These are phyloP conservation scores for Adansonia grandidieri DNA, from an alignment of 441 rosid species.

Conservation along the genomic window DNA sequence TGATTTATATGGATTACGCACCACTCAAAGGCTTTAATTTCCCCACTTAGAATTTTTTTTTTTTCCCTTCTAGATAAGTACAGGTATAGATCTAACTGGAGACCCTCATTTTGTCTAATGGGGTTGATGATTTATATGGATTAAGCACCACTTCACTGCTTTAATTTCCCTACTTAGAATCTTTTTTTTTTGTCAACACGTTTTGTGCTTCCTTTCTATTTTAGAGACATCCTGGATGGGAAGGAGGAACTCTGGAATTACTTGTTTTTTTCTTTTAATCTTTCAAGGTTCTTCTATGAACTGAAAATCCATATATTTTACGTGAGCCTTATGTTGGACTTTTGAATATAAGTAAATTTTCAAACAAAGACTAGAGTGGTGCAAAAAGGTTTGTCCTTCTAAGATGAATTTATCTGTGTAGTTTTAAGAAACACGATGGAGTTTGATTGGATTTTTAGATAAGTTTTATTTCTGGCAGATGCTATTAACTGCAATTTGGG, in stretches of 20 bases:
- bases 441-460: neutral
- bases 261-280: neutral
- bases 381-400: neutral
- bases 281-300: neutral
- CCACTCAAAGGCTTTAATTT: neutral
- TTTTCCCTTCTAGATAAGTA: neutral
- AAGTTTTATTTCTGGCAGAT: neutral
- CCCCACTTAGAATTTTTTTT: neutral
- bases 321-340: neutral
- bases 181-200: neutral
- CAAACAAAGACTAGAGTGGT: neutral
- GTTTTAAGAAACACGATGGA: neutral
- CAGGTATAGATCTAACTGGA: constrained; percentile 20
- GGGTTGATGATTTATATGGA: constrained; percentile 21
- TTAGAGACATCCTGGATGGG: constrained; percentile 20
- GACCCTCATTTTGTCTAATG: constrained; percentile 12
- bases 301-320: neutral
- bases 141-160: constrained; percentile 7
- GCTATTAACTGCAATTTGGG: too few relatives aligned
- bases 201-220: constrained; percentile 11
- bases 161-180: neutral
- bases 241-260: neutral
- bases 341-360: neutral
- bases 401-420: neutral
- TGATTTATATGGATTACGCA: neutral